Conservation (phyloP, 305 asterid species). For the Solanum hybrid region DNA sequence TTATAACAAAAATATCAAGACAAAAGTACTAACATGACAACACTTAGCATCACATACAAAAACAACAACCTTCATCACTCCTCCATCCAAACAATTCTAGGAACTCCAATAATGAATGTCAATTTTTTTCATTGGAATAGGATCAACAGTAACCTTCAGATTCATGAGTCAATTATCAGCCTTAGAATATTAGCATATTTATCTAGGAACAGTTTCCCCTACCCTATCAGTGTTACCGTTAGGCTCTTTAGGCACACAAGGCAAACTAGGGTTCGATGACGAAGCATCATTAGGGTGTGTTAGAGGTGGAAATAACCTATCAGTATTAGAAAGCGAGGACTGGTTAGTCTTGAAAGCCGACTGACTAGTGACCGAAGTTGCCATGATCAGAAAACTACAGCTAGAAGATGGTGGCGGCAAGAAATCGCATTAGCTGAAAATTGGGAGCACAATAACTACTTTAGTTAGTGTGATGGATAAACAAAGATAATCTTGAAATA, state of each 20-base stretch:
- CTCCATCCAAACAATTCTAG: background rate
- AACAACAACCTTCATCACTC: background rate
- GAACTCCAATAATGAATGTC: background rate
- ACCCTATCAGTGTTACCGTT: background rate
- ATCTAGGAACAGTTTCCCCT: background rate
- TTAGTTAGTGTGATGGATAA: background rate
- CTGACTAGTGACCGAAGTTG: background rate
- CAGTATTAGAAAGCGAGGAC: background rate
- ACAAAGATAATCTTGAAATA: background rate
- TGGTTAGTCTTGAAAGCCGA: background rate
- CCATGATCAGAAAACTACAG: background rate
- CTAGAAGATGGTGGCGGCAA: background rate
- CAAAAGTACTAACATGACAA: no score
- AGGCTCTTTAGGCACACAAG: background rate
- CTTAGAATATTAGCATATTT: background rate
- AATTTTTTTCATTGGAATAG: background rate
- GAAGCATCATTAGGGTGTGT: background rate
- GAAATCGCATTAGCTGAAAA: background rate
- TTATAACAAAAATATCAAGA: no score
- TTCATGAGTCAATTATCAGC: background rate
- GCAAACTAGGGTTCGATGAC: background rate
- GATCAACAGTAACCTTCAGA: background rate
- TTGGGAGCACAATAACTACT: background rate
- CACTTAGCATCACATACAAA: no score
- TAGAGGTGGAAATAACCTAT: background rate